Conservation (phyloP, 345 rosid species). For the Acer campestre region DNA sequence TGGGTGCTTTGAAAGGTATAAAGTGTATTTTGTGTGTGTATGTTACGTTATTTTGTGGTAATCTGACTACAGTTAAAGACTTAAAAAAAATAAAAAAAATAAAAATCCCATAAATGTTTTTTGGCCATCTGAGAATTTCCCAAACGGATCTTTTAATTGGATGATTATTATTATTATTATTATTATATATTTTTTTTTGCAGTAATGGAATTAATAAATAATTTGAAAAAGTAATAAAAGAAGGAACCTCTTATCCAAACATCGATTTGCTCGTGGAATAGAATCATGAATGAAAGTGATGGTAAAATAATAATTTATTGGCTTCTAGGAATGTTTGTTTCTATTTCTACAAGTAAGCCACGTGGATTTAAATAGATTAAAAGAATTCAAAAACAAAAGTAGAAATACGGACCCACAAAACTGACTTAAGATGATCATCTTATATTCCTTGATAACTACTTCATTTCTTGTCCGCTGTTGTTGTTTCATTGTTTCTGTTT, state of each 20-base stretch:
- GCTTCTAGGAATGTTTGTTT: background rate
- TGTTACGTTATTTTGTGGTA: too few species aligned
- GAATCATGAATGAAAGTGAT: background rate
- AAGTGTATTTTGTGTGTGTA: background rate
- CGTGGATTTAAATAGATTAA: background rate
- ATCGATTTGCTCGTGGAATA: background rate
- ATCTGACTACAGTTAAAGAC: too few species aligned
- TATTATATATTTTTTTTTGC: too few species aligned
- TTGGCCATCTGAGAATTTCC: too few species aligned
- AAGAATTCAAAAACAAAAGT: background rate
- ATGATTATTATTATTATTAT: too few species aligned
- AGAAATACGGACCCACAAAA: conserved; percentile 18
- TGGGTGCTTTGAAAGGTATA: background rate
- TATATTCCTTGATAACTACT: conserved; percentile 32
- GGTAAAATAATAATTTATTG: too few species aligned
- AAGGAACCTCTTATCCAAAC: background rate
- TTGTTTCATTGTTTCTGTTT: background rate
- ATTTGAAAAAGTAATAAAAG: too few species aligned
- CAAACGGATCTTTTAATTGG: too few species aligned
- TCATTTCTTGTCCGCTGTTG: conserved; percentile 27
- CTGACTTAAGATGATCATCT: background rate
- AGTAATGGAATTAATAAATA: too few species aligned
- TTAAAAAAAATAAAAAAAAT: too few species aligned
- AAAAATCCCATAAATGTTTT: too few species aligned
- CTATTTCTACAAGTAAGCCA: background rate